Evolutionary conservation across 164 flowering plant genomes (phyloP), one percentile per base, ranked within the genome.

Genomic region (Malania oleifera): DNA sequence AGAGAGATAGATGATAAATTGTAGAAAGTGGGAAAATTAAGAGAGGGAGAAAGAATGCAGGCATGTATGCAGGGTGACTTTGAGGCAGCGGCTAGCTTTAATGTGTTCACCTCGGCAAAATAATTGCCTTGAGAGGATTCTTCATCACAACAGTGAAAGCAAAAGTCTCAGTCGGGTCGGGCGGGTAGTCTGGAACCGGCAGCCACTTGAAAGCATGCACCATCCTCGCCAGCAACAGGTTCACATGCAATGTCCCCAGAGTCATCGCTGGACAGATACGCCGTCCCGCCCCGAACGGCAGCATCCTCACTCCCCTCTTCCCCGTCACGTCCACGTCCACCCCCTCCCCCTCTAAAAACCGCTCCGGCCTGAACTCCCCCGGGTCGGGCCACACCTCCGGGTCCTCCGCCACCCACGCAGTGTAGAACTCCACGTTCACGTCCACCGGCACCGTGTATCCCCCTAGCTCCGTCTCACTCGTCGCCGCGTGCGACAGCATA

Each of bases 91-190:
- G n/a, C n/a, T n/a, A n/a, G n/a, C 25, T 34, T 53, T 23, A 9
- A 8, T 1, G 40, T 37, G 6, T 52, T 52, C 63, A 64, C 73
- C 97, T 75, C 7, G 95, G 89, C 69, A 82, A 52, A 45, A 89
- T 80, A 6, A 72, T 63, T 2, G 96, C 96, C 61, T 81, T 81
- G 49, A 92, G 87, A 27, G 97, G 81, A 35, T 84, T 73, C 75
- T 89, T 92, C 98, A 92, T 89, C 15, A 89, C 89, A 18, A 92
- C 83, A 17, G 98, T 89, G 28, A 87, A 87, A 18, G 96, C 97
- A 63, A 77, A 92, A 0, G 91, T 84, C 77, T 89, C 98, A 0
- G 81, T 75, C 57, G 86, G 88, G 76, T 89, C 92, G 35, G 93
- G 91, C 23, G 83, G 83, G 52, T 64, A 38, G 12, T 41, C 82